These are phyloP conservation scores for Aspergillus hiratsukae DNA, from an alignment of 2,329 filamentous ascomycete genomes.

Conservation along the genomic window DNA sequence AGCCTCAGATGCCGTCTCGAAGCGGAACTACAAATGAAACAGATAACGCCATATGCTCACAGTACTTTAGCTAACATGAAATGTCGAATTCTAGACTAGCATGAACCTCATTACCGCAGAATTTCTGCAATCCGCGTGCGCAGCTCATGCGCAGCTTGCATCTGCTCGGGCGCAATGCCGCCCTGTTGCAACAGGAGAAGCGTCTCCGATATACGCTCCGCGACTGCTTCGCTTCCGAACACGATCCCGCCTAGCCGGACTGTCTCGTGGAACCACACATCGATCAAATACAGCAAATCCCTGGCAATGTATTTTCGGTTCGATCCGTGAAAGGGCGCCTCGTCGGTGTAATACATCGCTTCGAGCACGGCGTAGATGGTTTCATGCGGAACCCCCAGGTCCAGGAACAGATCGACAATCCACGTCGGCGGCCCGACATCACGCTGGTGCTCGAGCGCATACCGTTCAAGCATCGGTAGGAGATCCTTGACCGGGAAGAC, in stretches of 20 bases:
- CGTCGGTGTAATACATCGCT: slow-evolving; percentile 62
- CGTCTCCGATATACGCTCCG: slow-evolving; percentile 44
- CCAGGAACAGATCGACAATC: slow-evolving; percentile 63
- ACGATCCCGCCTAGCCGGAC: slow-evolving; percentile 50
- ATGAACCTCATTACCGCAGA: slow-evolving; percentile 27
- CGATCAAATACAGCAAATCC: slow-evolving; percentile 59
- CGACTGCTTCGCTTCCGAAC: slow-evolving; percentile 59
- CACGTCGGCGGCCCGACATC: slow-evolving; percentile 48
- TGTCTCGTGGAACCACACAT: slow-evolving; percentile 58
- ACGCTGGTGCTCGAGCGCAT: slow-evolving; percentile 49
- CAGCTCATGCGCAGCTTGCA: slow-evolving; percentile 39
- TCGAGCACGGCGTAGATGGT: slow-evolving; percentile 60
- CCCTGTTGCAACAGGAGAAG: slow-evolving; percentile 43
- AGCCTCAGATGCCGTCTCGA: background rate
- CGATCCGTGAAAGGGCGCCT: slow-evolving; percentile 58
- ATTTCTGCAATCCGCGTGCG: slow-evolving; percentile 38
- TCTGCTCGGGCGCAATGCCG: slow-evolving; percentile 36
- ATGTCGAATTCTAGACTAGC: background rate
- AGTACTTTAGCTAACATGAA: background rate
- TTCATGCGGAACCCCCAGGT: slow-evolving; percentile 59
- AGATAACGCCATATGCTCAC: background rate
- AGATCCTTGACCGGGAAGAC: slow-evolving; percentile 53
- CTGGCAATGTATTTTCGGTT: slow-evolving; percentile 55
- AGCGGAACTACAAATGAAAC: background rate
- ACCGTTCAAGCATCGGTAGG: slow-evolving; percentile 53